Evolutionary conservation across 805 yeast genomes (phyloP).

Genomic region (Yamadazyma paraphyllophila): DNA sequence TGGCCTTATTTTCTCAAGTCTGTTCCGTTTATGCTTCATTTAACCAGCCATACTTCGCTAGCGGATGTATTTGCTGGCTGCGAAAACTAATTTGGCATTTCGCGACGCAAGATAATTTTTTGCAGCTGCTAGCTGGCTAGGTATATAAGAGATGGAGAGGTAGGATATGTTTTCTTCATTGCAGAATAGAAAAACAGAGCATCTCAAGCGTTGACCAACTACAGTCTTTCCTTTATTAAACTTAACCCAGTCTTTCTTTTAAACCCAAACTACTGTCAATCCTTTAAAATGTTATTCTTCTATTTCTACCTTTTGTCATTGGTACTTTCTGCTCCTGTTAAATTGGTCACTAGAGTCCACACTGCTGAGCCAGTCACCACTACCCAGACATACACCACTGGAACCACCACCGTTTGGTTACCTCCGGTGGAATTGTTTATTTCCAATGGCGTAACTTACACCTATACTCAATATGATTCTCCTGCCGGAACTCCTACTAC

Average conservation of each 20-base stretch:
- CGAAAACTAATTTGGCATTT: slow-evolving; percentile 6
- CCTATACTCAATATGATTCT: slow-evolving; percentile 40
- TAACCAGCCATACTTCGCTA: slow-evolving; percentile 1
- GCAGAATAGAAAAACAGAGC: neutral
- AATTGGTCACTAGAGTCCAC: slow-evolving; percentile 50
- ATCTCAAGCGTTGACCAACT: neutral
- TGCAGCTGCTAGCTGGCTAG: slow-evolving; percentile 6
- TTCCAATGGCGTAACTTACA: slow-evolving; percentile 51
- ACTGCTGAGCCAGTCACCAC: slow-evolving; percentile 56
- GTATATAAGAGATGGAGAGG: neutral
- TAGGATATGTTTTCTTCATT: neutral
- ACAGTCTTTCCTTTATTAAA: neutral
- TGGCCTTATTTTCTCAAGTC: neutral
- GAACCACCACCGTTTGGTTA: slow-evolving; percentile 46
- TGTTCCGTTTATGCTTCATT: neutral
- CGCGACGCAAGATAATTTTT: slow-evolving; percentile 1
- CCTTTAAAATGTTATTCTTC: slow-evolving; percentile 11
- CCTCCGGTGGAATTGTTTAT: slow-evolving; percentile 54
- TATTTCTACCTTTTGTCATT: slow-evolving; percentile 19
- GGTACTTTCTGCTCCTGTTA: slow-evolving; percentile 33
- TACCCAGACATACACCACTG: slow-evolving; percentile 40
- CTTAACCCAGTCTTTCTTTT: neutral
- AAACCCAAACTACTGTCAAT: slow-evolving; percentile 1
- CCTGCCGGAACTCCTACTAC: slow-evolving; percentile 38
- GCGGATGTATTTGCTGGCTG: slow-evolving; percentile 9